Conservation (phyloP, 1,139 yeast genomes). For the Ogataea hybrid region DNA sequence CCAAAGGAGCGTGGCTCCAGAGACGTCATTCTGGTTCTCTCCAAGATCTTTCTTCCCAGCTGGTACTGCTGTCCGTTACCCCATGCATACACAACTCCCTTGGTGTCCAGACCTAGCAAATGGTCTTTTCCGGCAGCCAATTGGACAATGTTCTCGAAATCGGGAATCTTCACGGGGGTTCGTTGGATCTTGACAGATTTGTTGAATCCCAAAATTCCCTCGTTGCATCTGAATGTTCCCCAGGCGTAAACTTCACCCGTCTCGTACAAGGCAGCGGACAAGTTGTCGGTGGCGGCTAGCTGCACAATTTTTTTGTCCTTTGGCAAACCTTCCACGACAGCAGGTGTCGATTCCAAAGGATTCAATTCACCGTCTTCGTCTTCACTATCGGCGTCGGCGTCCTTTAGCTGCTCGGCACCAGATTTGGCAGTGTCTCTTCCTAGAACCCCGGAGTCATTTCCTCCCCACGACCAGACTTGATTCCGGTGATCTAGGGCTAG, state of each 20-base stretch:
- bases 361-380: slow-evolving; percentile 84
- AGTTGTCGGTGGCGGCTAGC: slow-evolving; percentile 89
- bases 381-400: slow-evolving; percentile 57
- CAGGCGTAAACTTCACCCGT: slow-evolving; percentile 93
- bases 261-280: slow-evolving; percentile 75
- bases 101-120: slow-evolving; percentile 73
- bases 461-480: slow-evolving; percentile 96
- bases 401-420: slow-evolving; percentile 55
- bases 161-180: slow-evolving; percentile 62
- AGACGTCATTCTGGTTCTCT: slow-evolving; percentile 68
- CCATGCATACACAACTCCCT: slow-evolving; percentile 93
- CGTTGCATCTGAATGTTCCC: slow-evolving; percentile 96
- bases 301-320: slow-evolving; percentile 58
- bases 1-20: slow-evolving; percentile 80
- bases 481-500: slow-evolving; percentile 75
- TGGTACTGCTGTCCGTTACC: slow-evolving; percentile 95
- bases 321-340: slow-evolving; percentile 67
- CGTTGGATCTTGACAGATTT: slow-evolving; percentile 62
- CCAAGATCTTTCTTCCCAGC: slow-evolving; percentile 79
- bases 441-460: slow-evolving; percentile 85
- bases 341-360: slow-evolving; percentile 87
- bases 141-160: slow-evolving; percentile 72
- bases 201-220: slow-evolving; percentile 84
- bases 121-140: slow-evolving; percentile 94
- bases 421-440: slow-evolving; percentile 81